Base-by-base conservation (phyloP, 2,329 filamentous ascomycete species). In the Paramyrothecium roridum region DNA sequence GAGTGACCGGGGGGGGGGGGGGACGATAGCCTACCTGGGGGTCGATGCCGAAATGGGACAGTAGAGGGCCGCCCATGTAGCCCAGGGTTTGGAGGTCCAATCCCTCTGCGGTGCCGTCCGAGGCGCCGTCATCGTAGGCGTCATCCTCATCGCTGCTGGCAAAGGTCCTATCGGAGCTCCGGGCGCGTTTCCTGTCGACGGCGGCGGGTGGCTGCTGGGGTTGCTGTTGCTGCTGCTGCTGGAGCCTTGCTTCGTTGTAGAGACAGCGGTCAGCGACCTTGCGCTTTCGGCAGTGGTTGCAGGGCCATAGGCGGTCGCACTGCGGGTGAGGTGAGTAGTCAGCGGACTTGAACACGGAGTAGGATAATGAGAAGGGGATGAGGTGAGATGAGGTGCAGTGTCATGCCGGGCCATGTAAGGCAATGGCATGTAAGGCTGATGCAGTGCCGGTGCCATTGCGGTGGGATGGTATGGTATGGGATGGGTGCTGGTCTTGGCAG, bases 271-370 rank as follows among this genome's bases (percentile, higher is more conserved):
- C 61, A 22, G 65, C 62, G 11, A 69, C 63, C 56, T 67, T 67
- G 51, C 68, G 67, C 17, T 64, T 63, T 45, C 66, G 61, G 49
- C 68, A 70, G 46, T 67, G 65, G 55, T 68, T 63, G 58, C 68
- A 70, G 12, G 68, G 68, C 65, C 66, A 70, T 57, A 67, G 63
- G 3, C 67, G 65, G 54, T 67, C 67, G 57, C 68, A 70, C 67
- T 70, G 30, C 37, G 37, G 16, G 19, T 16, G 47, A 37, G 17
- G 21, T 40, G 16, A 50, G 30, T 30, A 40, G 37, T 43, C 37
- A 43, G n/a, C 37, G 13, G 34, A 16, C n/a, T 17, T 7, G 30
- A 19, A 23, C 10, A 34, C 52, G 53, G 45, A 56, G 48, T 23
- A 45, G n/a, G 30, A 22, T 3, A 37, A 48, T 34, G 20, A 30